phyloP scores from a whole-genome alignment of 441 rosid genomes.

The Aleurites moluccanus region DNA sequence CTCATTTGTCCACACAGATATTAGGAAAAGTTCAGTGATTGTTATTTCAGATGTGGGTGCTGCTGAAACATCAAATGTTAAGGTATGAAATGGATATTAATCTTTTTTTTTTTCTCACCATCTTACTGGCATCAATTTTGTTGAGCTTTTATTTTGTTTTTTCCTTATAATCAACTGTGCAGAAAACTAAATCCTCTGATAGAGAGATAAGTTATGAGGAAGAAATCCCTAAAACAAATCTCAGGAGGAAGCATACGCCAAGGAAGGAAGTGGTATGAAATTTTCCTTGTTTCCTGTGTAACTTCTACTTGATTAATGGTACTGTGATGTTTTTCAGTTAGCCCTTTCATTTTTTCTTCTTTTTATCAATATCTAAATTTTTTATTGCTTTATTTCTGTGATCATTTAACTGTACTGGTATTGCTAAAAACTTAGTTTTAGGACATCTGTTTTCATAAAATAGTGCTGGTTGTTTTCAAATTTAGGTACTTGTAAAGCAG shows the following conservation, averaged over 20 bases:
- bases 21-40: conserved; percentile 26
- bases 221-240: conserved; percentile 38
- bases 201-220: conserved; percentile 30
- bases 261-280: conserved; percentile 50
- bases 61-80: conserved; percentile 33
- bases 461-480: neutral
- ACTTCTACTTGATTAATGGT: conserved; percentile 6
- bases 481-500: neutral
- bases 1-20: conserved; percentile 22
- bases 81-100: conserved; percentile 38
- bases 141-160: conserved; percentile 18
- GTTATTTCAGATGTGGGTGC: conserved; percentile 24
- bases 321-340: conserved; percentile 1
- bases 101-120: conserved; percentile 16
- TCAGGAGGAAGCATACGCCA: conserved; percentile 40
- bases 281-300: neutral
- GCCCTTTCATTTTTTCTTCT: neutral
- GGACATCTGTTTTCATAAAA: neutral
- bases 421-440: neutral
- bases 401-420: neutral
- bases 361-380: neutral
- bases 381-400: neutral
- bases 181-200: conserved; percentile 34
- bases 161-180: conserved; percentile 25
- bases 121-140: conserved; percentile 1